Percentiles rank a stretch among this genome's conserved stretches.
Evolutionary conservation across 2,329 filamentous ascomycete species (phyloP).

Genomic region (Aspergillus brunneoviolaceus): DNA sequence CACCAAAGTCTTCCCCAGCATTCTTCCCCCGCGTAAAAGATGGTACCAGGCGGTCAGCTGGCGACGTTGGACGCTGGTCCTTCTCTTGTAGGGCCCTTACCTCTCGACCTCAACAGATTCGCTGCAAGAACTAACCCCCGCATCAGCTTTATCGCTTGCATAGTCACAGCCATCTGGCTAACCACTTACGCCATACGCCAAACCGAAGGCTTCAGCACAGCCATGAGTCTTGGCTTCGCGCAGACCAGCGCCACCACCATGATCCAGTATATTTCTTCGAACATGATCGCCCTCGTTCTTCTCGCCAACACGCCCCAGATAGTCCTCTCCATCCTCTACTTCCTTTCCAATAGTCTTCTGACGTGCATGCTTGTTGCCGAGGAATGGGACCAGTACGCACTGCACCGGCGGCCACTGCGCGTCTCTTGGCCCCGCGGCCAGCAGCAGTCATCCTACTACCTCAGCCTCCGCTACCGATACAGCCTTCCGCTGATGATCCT

Average conservation of each 20-base stretch:
- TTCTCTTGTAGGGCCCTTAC: background rate
- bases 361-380: slow-evolving; percentile 48
- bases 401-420: slow-evolving; percentile 39
- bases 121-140: background rate
- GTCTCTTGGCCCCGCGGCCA: slow-evolving; percentile 43
- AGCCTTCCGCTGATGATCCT: slow-evolving; percentile 38
- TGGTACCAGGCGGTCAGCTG: background rate
- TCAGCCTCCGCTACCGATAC: slow-evolving; percentile 46
- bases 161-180: background rate
- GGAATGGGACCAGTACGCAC: slow-evolving; percentile 49
- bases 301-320: slow-evolving; percentile 36
- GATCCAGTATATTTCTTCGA: background rate
- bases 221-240: background rate
- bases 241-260: background rate
- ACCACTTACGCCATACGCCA: background rate
- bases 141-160: background rate
- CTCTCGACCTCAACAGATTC: too few relatives aligned
- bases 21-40: background rate
- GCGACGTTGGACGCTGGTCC: background rate
- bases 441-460: slow-evolving; percentile 47
- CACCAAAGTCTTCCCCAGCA: background rate
- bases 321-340: slow-evolving; percentile 32
- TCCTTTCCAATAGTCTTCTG: slow-evolving; percentile 33
- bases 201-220: background rate
- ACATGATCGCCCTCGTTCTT: slow-evolving; percentile 8